phyloP scores from a whole-genome alignment of 140 eudicot genomes.

The Bidens hawaiensis region DNA sequence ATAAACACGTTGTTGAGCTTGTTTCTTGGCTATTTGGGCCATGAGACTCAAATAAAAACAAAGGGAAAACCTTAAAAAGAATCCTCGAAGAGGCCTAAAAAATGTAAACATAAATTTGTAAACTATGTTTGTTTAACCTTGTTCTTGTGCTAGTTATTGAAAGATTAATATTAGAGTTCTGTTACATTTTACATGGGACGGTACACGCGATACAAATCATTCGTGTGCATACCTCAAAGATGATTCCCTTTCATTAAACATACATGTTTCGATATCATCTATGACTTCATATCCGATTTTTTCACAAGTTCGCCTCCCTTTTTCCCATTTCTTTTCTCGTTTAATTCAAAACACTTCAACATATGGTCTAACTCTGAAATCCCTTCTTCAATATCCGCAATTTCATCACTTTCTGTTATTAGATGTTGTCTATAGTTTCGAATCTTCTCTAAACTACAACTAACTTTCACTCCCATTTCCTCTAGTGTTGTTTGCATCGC shows the following conservation, averaged over 20 bases:
- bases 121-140: neutral
- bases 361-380: slow-evolving; percentile 52
- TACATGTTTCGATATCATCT: slow-evolving; percentile 8
- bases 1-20: too few species aligned
- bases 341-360: slow-evolving; percentile 42
- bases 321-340: slow-evolving; percentile 31
- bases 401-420: slow-evolving; percentile 18
- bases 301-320: slow-evolving; percentile 30
- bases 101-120: too few species aligned
- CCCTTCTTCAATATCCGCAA: slow-evolving; percentile 53
- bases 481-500: slow-evolving; percentile 46
- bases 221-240: slow-evolving; percentile 21
- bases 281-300: slow-evolving; percentile 20
- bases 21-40: too few species aligned
- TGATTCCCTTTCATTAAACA: slow-evolving; percentile 18
- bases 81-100: too few species aligned
- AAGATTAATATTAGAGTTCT: slow-evolving; percentile 1
- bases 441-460: slow-evolving; percentile 37
- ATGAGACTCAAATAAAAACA: too few species aligned
- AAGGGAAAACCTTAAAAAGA: too few species aligned
- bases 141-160: slow-evolving; percentile 1
- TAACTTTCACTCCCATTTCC: slow-evolving; percentile 51
- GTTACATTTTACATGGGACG: slow-evolving; percentile 17
- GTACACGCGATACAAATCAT: slow-evolving; percentile 26
- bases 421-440: slow-evolving; percentile 37